Conservation (phyloP, 1,284 basidiomycete species). For the Ustilago curta region DNA sequence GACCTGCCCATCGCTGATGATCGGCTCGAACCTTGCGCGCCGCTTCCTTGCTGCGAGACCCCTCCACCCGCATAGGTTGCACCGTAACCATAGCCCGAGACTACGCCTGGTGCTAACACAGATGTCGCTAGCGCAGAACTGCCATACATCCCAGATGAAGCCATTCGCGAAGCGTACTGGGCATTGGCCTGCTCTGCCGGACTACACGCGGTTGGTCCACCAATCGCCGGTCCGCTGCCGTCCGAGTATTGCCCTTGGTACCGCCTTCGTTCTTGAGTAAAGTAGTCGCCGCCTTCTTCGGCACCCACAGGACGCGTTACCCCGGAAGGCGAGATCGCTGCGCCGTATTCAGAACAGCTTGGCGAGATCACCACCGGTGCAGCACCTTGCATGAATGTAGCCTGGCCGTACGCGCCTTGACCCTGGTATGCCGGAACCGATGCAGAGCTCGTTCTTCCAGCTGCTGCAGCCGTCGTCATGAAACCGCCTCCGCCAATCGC, state of each 20-base stretch:
- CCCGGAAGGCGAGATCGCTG: constrained; percentile 19
- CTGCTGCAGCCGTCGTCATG: background rate
- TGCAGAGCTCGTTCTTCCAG: background rate
- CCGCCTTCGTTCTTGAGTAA: constrained; percentile 22
- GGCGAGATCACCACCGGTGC: constrained; percentile 14
- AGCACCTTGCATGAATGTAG: constrained; percentile 4
- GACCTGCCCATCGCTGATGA: background rate
- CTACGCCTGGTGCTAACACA: constrained; percentile 13
- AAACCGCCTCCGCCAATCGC: background rate
- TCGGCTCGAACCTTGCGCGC: background rate
- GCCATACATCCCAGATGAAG: constrained; percentile 3
- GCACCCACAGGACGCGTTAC: constrained; percentile 10
- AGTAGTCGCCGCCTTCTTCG: constrained; percentile 29
- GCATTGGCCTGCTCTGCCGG: constrained; percentile 3
- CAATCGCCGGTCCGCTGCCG: constrained; percentile 4
- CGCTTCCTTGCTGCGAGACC: background rate
- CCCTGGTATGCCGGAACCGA: constrained; percentile 1
- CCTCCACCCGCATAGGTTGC: background rate
- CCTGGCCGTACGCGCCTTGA: background rate
- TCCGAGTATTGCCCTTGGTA: constrained; percentile 12
- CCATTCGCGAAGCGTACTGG: constrained; percentile 1
- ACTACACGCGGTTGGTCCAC: constrained; percentile 1
- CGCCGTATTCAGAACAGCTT: constrained; percentile 17
- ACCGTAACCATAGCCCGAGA: constrained; percentile 6
- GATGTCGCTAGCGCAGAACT: background rate